These are phyloP conservation scores for Solanum chacoense DNA, from an alignment of 305 asterid species.

Conservation along the genomic window DNA sequence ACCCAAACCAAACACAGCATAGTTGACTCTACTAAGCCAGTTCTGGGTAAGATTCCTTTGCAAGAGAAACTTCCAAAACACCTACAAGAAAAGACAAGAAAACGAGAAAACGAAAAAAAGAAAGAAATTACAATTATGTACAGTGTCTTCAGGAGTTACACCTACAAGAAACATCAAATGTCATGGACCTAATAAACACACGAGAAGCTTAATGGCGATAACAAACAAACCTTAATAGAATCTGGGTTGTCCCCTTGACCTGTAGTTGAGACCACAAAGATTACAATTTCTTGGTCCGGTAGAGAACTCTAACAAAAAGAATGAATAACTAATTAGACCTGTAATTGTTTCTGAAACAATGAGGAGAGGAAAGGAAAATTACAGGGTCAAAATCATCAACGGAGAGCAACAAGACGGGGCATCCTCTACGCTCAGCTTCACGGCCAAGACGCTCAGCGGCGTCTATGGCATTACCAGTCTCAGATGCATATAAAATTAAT, in stretches of 20 bases:
- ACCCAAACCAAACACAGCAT: slow-evolving; percentile 94
- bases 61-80: slow-evolving; percentile 85
- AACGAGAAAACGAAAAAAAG: background rate
- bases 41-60: slow-evolving; percentile 54
- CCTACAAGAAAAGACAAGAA: slow-evolving; percentile 26
- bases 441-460: slow-evolving; percentile 83
- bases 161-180: background rate
- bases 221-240: slow-evolving; percentile 62
- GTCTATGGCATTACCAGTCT: slow-evolving; percentile 87
- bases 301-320: slow-evolving; percentile 34
- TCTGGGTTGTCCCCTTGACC: slow-evolving; percentile 97
- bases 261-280: slow-evolving; percentile 88
- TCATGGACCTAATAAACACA: background rate
- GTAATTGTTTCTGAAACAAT: background rate
- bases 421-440: slow-evolving; percentile 80
- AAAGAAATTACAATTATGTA: background rate
- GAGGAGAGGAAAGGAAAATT: background rate
- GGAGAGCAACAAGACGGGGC: slow-evolving; percentile 54
- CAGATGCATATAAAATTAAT: slow-evolving; percentile 66
- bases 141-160: background rate
- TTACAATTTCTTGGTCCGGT: slow-evolving; percentile 36
- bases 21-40: slow-evolving; percentile 81
- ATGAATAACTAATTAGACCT: background rate
- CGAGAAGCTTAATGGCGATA: background rate
- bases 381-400: slow-evolving; percentile 74